phyloP scores from a whole-genome alignment of 2,329 filamentous ascomycete genomes.

The Fusarium luffae region DNA sequence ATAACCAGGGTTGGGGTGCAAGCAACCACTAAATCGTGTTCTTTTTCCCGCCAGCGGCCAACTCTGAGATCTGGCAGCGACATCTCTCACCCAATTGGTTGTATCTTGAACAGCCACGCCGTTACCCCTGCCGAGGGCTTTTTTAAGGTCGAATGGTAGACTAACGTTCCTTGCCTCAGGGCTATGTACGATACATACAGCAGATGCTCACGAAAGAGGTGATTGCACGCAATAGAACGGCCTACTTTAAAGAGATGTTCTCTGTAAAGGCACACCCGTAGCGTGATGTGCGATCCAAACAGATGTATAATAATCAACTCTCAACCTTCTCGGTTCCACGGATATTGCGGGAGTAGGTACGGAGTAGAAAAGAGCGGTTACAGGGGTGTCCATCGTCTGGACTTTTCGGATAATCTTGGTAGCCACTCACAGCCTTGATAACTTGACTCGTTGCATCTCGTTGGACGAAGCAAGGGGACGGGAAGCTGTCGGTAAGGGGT shows the following conservation, averaged over 20 bases:
- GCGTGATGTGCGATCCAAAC: slow-evolving; percentile 8
- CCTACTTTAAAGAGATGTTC: slow-evolving; percentile 1
- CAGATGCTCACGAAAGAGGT: background rate
- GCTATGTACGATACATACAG: background rate
- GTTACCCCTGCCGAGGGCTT: slow-evolving; percentile 22
- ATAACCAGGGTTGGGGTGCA: slow-evolving; percentile 12
- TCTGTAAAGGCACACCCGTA: slow-evolving; percentile 8
- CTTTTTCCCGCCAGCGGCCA: slow-evolving; percentile 23
- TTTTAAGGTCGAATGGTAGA: background rate
- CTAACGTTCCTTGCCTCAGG: background rate
- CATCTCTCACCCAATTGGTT: slow-evolving; percentile 41
- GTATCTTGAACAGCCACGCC: slow-evolving; percentile 16
- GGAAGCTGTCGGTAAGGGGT: background rate
- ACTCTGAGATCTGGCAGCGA: slow-evolving; percentile 39
- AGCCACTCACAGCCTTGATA: slow-evolving; percentile 17
- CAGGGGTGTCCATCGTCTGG: slow-evolving; percentile 9
- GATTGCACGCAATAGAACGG: slow-evolving; percentile 24
- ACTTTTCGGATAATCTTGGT: slow-evolving; percentile 8
- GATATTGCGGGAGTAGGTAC: slow-evolving; percentile 5
- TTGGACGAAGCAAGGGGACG: background rate
- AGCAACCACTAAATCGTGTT: slow-evolving; percentile 37
- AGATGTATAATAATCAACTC: slow-evolving; percentile 26
- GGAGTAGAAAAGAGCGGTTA: slow-evolving; percentile 1
- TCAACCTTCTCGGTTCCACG: slow-evolving; percentile 6
- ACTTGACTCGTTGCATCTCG: slow-evolving; percentile 1